Percentiles rank a stretch among this genome's conserved stretches.
Conservation (phyloP, 148 eudicot species). For the Hydrangea macrophylla region DNA sequence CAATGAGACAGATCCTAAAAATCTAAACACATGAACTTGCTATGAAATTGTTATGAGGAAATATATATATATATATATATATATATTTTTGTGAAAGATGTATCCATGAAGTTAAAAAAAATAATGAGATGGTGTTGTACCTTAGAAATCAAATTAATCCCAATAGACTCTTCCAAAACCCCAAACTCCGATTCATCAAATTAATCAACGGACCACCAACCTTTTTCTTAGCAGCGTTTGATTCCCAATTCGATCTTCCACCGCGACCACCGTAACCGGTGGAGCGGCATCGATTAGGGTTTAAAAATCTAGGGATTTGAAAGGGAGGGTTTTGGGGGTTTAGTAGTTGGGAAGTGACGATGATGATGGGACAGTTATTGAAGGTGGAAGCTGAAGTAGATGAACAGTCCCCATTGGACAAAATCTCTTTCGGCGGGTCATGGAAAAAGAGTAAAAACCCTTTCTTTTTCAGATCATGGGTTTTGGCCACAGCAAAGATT, state of each 20-base stretch:
- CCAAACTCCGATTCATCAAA: conserved; percentile 31
- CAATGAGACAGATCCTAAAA: no score
- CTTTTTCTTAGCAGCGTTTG: conserved; percentile 25
- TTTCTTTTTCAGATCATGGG: no score
- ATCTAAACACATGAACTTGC: no score
- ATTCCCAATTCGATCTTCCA: conserved; percentile 11
- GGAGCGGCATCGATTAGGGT: not conserved
- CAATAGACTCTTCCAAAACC: conserved; percentile 29
- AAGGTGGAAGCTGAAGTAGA: conserved; percentile 1
- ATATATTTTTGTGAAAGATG: no score
- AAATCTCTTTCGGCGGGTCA: no score
- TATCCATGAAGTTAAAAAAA: no score
- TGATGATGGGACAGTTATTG: not conserved
- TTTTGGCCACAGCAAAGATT: no score
- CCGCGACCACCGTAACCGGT: not conserved
- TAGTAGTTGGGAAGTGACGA: no score
- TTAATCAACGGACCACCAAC: conserved; percentile 53
- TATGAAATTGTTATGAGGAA: no score
- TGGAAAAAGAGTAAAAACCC: no score
- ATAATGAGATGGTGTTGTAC: conserved; percentile 18
- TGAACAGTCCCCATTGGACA: conserved; percentile 10
- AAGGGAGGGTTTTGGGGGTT: not conserved
- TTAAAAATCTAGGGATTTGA: not conserved
- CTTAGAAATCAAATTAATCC: conserved; percentile 41
- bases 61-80: no score